Evolutionary conservation across 495 filamentous ascomycete genomes (phyloP).

Genomic region (Aspergillus homomorphus): DNA sequence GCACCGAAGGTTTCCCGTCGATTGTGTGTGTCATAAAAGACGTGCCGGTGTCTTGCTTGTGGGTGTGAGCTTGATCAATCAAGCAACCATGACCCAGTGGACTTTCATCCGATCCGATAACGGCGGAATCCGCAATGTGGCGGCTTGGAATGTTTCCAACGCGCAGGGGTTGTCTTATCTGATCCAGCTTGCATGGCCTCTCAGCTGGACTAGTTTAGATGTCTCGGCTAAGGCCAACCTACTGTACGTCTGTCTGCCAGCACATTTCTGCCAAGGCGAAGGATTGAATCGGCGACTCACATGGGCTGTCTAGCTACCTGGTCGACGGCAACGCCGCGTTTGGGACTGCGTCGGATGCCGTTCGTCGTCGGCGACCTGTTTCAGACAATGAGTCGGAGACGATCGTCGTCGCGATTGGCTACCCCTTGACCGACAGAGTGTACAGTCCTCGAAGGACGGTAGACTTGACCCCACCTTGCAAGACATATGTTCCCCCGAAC

Average conservation of each 20-base stretch:
- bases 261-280: not conserved
- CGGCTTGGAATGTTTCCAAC: slow-evolving; percentile 15
- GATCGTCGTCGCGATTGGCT: slow-evolving; percentile 22
- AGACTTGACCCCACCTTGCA: slow-evolving; percentile 24
- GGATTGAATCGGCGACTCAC: not conserved
- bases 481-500: slow-evolving; percentile 13
- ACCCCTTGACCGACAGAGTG: slow-evolving; percentile 19
- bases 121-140: slow-evolving; percentile 12
- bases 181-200: slow-evolving; percentile 25
- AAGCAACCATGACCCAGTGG: slow-evolving; percentile 8
- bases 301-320: slow-evolving; percentile 13
- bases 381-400: slow-evolving; percentile 10
- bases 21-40: not conserved
- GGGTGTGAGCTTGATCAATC: not conserved
- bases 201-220: slow-evolving; percentile 13
- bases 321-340: slow-evolving; percentile 27
- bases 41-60: not conserved
- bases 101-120: slow-evolving; percentile 8
- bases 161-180: slow-evolving; percentile 12
- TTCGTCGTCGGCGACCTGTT: slow-evolving; percentile 14
- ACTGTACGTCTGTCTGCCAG: slow-evolving; percentile 12
- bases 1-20: slow-evolving; percentile 55
- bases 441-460: slow-evolving; percentile 19
- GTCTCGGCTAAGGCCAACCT: slow-evolving; percentile 12
- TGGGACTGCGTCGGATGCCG: slow-evolving; percentile 20